phyloP scores from a whole-genome alignment of 805 yeast species.

The Kodamaea hsintzibuensis region DNA sequence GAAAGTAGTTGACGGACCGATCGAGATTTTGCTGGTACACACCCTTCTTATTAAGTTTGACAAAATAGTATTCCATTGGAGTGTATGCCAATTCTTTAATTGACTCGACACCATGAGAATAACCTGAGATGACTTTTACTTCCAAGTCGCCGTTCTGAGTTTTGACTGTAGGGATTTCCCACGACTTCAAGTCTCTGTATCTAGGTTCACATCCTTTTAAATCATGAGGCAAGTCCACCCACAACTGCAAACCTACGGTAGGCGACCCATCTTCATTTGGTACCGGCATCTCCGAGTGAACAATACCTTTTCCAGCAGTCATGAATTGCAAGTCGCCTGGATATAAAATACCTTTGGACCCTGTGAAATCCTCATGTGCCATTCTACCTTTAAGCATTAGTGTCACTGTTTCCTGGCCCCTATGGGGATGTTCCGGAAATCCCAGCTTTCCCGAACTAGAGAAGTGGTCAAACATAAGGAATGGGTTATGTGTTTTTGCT shows the following conservation, averaged over 20 bases:
- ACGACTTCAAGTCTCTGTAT: conserved; percentile 71
- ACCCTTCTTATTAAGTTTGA: conserved; percentile 64
- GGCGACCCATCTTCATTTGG: conserved; percentile 46
- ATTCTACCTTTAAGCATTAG: conserved; percentile 63
- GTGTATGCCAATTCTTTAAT: conserved; percentile 77
- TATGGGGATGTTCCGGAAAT: conserved; percentile 82
- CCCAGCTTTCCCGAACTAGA: conserved; percentile 65
- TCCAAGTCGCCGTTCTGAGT: conserved; percentile 62
- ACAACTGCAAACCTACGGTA: conserved; percentile 72
- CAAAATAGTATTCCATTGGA: conserved; percentile 74
- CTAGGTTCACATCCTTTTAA: conserved; percentile 68
- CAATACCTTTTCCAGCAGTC: conserved; percentile 90
- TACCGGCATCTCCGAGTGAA: conserved; percentile 86
- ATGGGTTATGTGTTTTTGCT: conserved; percentile 77
- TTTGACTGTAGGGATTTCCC: conserved; percentile 69
- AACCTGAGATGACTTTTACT: conserved; percentile 77
- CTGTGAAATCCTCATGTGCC: conserved; percentile 87
- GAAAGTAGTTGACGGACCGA: conserved; percentile 61
- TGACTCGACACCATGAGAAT: conserved; percentile 71
- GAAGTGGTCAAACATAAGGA: conserved; percentile 81
- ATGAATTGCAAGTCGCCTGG: conserved; percentile 90
- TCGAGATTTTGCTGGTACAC: conserved; percentile 61
- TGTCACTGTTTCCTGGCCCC: conserved; percentile 79
- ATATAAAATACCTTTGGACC: conserved; percentile 68
- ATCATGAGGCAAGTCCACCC: conserved; percentile 80